phyloP scores from a whole-genome alignment of 257 asterid species.

The Verbascum thapsus region DNA sequence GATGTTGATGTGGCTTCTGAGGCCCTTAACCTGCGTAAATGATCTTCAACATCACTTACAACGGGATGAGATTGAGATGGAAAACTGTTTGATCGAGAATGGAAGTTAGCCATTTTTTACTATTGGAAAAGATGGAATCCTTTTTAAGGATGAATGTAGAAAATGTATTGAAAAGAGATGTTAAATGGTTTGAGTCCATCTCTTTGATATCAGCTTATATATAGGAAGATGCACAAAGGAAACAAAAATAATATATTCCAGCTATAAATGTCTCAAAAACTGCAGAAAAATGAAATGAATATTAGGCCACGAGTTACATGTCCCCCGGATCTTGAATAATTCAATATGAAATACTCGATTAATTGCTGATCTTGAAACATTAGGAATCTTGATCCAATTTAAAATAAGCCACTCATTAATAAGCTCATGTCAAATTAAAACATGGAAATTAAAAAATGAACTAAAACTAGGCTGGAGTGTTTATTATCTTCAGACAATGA shows the following conservation, averaged over 20 bases:
- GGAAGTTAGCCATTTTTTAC: slow-evolving; percentile 31
- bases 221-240: background rate
- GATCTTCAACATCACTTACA: too few species aligned
- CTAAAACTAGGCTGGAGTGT: too few species aligned
- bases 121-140: background rate
- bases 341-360: background rate
- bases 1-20: slow-evolving; percentile 34
- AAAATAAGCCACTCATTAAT: too few species aligned
- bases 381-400: too few species aligned
- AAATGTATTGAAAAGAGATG: background rate
- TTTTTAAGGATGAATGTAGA: background rate
- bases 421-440: too few species aligned
- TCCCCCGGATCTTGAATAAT: background rate
- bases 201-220: background rate
- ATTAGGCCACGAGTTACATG: background rate
- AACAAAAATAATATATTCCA: slow-evolving; percentile 4
- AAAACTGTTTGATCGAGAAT: too few species aligned
- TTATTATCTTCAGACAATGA: too few species aligned
- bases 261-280: too few species aligned
- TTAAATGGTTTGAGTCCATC: slow-evolving; percentile 2
- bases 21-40: too few species aligned
- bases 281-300: too few species aligned
- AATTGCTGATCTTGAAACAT: background rate
- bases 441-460: too few species aligned
- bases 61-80: too few species aligned